Conservation (phyloP, 257 asterid genomes). For the Nyctanthes arbortristis region DNA sequence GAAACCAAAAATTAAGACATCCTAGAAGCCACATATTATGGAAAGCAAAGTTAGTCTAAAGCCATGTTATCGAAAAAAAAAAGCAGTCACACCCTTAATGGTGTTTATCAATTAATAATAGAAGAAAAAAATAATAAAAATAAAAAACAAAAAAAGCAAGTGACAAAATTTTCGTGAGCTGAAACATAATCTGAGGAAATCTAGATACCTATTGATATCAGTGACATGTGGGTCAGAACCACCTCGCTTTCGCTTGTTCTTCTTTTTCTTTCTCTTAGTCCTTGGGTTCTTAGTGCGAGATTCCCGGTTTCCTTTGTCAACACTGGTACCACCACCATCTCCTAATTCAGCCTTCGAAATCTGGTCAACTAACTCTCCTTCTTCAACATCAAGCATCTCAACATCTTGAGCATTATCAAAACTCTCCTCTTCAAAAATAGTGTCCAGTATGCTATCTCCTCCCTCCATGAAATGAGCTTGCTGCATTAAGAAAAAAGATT, state of each 20-base stretch:
- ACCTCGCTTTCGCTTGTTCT: constrained; percentile 58
- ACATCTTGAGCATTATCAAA: constrained; percentile 57
- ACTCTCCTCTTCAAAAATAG: constrained; percentile 55
- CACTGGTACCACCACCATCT: constrained; percentile 38
- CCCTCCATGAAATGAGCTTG: constrained; percentile 48
- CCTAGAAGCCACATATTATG: not conserved
- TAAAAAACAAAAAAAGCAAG: not conserved
- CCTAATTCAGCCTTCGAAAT: constrained; percentile 39
- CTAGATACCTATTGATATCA: constrained; percentile 57
- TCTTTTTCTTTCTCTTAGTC: constrained; percentile 57
- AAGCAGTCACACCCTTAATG: not conserved
- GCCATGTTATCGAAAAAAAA: not conserved
- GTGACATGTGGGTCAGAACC: constrained; percentile 44
- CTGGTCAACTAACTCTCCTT: constrained; percentile 66
- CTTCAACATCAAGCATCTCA: constrained; percentile 84
- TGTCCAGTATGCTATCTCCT: constrained; percentile 54
- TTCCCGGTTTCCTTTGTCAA: constrained; percentile 36
- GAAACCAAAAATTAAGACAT: not conserved
- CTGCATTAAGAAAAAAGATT: constrained; percentile 16
- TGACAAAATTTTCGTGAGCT: not conserved
- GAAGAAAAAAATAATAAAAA: not conserved
- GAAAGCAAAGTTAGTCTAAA: not conserved
- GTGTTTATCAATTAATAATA: not conserved
- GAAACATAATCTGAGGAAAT: not conserved
- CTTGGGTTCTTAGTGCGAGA: constrained; percentile 30